Evolutionary conservation across 2,329 filamentous ascomycete species (phyloP).

Genomic region (Phyllosticta capitalensis): DNA sequence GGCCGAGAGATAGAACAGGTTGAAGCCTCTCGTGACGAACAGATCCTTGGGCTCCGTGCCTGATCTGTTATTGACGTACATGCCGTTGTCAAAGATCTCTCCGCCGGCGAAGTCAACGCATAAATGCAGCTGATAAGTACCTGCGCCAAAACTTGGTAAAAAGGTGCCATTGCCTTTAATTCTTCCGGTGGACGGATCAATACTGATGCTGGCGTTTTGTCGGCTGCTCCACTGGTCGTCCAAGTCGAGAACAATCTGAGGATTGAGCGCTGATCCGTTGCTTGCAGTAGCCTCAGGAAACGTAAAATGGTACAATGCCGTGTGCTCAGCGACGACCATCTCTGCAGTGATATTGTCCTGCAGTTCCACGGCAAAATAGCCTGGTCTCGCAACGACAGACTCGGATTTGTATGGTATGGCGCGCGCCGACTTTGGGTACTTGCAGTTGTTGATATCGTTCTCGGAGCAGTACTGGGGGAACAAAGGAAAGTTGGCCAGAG

Average conservation of each 20-base stretch:
- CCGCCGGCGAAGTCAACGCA: constrained; percentile 52
- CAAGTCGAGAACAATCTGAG: constrained; percentile 51
- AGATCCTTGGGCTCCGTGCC: constrained; percentile 35
- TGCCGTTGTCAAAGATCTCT: constrained; percentile 42
- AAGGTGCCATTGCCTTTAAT: constrained; percentile 52
- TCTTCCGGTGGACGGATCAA: constrained; percentile 42
- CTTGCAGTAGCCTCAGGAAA: constrained; percentile 33
- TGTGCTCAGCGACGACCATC: constrained; percentile 52
- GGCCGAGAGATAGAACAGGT: constrained; percentile 25
- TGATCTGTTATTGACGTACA: constrained; percentile 48
- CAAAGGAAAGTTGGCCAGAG: constrained; percentile 63
- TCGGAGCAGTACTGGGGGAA: constrained; percentile 57
- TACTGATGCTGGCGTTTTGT: constrained; percentile 42
- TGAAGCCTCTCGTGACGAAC: constrained; percentile 27
- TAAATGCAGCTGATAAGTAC: constrained; percentile 48
- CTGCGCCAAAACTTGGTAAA: constrained; percentile 52
- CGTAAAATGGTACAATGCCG: constrained; percentile 52
- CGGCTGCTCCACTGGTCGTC: constrained; percentile 48
- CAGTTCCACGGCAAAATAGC: constrained; percentile 51
- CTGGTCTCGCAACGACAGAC: constrained; percentile 46
- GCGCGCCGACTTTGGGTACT: constrained; percentile 42
- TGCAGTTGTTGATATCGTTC: constrained; percentile 52
- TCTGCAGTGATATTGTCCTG: constrained; percentile 48
- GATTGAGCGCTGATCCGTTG: constrained; percentile 33
- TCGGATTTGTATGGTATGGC: constrained; percentile 40